Evolutionary conservation across 441 rosid species (phyloP), one percentile per base, ranked within the genome.

Genomic region (Pelargonium hybrid): DNA sequence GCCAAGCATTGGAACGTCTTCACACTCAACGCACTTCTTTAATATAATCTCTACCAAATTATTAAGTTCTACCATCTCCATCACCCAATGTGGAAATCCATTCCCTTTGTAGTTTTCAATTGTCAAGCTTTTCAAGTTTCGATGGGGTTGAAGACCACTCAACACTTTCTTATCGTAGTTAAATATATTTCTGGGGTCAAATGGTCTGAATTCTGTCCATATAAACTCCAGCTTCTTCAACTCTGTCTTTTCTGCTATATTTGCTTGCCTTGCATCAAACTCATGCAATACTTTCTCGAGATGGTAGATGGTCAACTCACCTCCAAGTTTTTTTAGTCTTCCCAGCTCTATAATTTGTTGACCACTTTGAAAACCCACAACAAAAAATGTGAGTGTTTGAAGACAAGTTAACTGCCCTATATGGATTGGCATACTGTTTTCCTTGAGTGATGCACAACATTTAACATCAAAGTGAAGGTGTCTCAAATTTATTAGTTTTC

Each of bases 131-230:
- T n/a, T 50, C 56, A 50, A 50, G 18, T 50, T 50, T 14, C 62
- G 52, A 61, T 64, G 68, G 21, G 74, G 74, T 20, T 64, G 23
- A 11, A 71, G 62, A 10, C 61, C 57, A 7, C 63, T 59, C n/a
- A 71, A 2, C 23, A 71, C 67, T 1, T 62, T n/a, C 18, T 71
- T 29, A n/a, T n/a, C n/a, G n/a, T n/a, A n/a, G n/a, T n/a, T n/a
- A n/a, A n/a, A n/a, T n/a, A n/a, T n/a, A n/a, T n/a, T n/a, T n/a
- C n/a, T n/a, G n/a, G n/a, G n/a, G n/a, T 48, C 56, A 48, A 13
- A 13, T n/a, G n/a, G 2, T 50, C 56, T 50, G 3, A 1, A 5
- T 5, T 50, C 7, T 4, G 18, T 4, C 56, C 56, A 50, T 2
- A 11, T 0, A 50, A 50, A 5, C 15, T 14, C 56, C 17, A 50